Conservation (phyloP, 441 rosid genomes). For the Euphorbia schlechtendalii region DNA sequence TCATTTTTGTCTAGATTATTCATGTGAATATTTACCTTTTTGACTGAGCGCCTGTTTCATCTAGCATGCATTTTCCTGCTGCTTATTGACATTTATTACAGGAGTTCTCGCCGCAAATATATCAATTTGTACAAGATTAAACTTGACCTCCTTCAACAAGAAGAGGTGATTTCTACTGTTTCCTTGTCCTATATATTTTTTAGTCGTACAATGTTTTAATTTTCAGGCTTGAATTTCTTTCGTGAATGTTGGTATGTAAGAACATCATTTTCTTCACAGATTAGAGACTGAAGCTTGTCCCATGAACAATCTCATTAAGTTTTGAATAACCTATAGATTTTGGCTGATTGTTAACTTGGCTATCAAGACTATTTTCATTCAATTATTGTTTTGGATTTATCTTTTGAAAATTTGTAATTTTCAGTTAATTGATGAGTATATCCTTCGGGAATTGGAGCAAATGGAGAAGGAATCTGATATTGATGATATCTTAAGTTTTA, state of each 20-base stretch:
- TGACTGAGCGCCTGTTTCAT: background rate
- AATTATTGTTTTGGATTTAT: constrained; percentile 15
- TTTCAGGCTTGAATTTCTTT: background rate
- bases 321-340: background rate
- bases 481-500: constrained; percentile 76
- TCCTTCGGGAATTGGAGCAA: constrained; percentile 73
- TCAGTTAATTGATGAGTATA: constrained; percentile 61
- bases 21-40: background rate
- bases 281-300: constrained; percentile 1
- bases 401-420: constrained; percentile 14
- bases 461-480: constrained; percentile 86
- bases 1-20: background rate
- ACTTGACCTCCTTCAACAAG: constrained; percentile 64
- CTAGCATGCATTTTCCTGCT: background rate
- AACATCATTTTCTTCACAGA: background rate
- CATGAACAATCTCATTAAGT: background rate
- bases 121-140: constrained; percentile 71
- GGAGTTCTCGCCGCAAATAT: constrained; percentile 70
- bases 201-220: background rate
- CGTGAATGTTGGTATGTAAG: background rate
- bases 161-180: constrained; percentile 43
- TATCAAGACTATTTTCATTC: constrained; percentile 6
- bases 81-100: constrained; percentile 25
- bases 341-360: background rate
- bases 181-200: background rate